Conservation (phyloP, 169 alveolate species). For the Cryptosporidium parvum region DNA sequence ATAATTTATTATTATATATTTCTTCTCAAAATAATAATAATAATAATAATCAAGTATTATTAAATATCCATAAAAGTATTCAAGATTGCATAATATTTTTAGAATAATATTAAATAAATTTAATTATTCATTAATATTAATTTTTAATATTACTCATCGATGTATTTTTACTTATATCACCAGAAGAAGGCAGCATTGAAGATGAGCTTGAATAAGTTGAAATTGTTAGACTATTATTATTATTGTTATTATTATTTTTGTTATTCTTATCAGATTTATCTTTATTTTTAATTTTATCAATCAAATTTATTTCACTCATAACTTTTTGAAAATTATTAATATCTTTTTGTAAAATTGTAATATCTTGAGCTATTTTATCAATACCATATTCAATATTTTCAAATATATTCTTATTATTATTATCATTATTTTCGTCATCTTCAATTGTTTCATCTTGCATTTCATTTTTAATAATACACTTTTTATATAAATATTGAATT, state of each 20-base stretch:
- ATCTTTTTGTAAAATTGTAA: neutral
- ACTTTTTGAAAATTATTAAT: slow-evolving; percentile 10
- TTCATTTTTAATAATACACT: neutral
- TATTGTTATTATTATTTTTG: neutral
- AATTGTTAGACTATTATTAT: neutral
- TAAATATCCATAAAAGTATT: slow-evolving; percentile 21
- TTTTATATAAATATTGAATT: neutral
- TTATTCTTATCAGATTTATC: neutral
- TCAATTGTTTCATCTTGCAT: neutral
- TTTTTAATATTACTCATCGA: neutral
- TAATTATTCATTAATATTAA: neutral
- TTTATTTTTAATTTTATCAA: neutral
- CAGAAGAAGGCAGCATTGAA: slow-evolving; percentile 19
- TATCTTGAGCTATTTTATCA: slow-evolving; percentile 12
- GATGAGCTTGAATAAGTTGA: slow-evolving; percentile 56
- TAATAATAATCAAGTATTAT: neutral
- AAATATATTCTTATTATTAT: neutral
- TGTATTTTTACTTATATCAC: slow-evolving; percentile 3
- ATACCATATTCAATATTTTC: slow-evolving; percentile 17
- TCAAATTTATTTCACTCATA: slow-evolving; percentile 15
- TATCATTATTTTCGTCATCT: neutral
- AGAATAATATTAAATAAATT: neutral
- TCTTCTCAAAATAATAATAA: slow-evolving; percentile 22
- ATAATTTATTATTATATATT: slow-evolving; percentile 19
- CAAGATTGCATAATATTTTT: slow-evolving; percentile 8